Percentiles rank a stretch among this genome's conserved stretches.
These are phyloP conservation scores for Acrodontium crateriforme DNA, from an alignment of 2,329 filamentous ascomycete genomes.

Conservation along the genomic window DNA sequence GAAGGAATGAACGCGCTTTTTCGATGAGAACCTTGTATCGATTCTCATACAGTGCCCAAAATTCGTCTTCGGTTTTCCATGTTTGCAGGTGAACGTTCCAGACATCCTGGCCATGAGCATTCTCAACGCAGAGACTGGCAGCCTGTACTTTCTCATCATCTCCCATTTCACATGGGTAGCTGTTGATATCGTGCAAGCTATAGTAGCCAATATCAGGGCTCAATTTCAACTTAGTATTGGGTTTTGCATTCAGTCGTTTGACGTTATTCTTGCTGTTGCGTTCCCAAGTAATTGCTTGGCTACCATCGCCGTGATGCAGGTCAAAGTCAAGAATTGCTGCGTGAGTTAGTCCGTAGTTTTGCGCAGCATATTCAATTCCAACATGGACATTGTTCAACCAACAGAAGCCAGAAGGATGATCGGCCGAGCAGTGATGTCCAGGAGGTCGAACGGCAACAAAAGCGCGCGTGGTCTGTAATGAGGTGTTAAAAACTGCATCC, in stretches of 20 bases:
- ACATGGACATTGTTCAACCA: conserved; percentile 99
- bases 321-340: conserved; percentile 90
- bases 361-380: conserved; percentile 79
- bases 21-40: conserved; percentile 66
- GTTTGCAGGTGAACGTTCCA: conserved; percentile 92
- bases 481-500: conserved; percentile 60
- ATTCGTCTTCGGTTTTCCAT: conserved; percentile 71
- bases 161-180: conserved; percentile 90
- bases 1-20: conserved; percentile 69
- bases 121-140: conserved; percentile 86
- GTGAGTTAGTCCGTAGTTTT: conserved; percentile 76
- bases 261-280: conserved; percentile 57
- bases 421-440: conserved; percentile 86
- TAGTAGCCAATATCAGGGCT: conserved; percentile 66
- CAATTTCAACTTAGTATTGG: conserved; percentile 17
- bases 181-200: conserved; percentile 95
- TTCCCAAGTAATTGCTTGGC: conserved; percentile 83
- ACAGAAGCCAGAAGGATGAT: conserved; percentile 87
- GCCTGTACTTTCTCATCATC: conserved; percentile 87
- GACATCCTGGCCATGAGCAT: conserved; percentile 81
- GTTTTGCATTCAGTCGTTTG: conserved; percentile 17
- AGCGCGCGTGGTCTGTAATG: conserved; percentile 36
- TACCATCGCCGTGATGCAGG: conserved; percentile 88
- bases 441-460: conserved; percentile 90
- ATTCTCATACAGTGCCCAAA: conserved; percentile 75